Evolutionary conservation across 2,329 filamentous ascomycete species (phyloP), one percentile per base, ranked within the genome.

Genomic region (Sarocladiaceae sp.): DNA sequence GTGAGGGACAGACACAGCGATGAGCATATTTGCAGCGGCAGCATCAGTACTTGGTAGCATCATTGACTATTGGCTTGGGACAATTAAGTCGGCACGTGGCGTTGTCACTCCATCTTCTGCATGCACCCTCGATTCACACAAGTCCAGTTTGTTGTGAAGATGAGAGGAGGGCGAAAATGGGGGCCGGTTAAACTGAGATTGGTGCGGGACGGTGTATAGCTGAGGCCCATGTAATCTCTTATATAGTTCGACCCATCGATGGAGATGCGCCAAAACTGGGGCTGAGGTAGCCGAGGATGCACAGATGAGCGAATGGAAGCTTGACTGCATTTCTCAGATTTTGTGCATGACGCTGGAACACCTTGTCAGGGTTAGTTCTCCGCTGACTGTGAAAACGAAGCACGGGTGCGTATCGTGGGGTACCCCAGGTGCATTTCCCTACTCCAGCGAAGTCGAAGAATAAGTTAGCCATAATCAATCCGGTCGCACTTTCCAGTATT

Each of bases 161-260:
- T 22, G 8, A 22, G 37, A 15, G 17, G 35, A 23, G 12, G 33
- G 12, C 15, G 8, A 7, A 8, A 17, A 36, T n/a, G 33, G 26
- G n/a, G 33, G 15, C 26, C 44, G 25, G 28, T 20, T 33, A 48
- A 31, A 33, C n/a, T 10, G 4, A 22, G 2, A 20, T 29, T 33
- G 25, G 44, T 22, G 28, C 26, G 44, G 44, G 26, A 48, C 26
- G 28, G 26, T 48, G 26, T 48, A 29, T 48, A 48, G 44, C 44
- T 48, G 44, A 33, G 18, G 44, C 44, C 28, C 28, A 8, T 33
- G 13, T 17, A 33, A 48, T 48, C 26, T 48, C 44, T 18, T 46
- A n/a, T 46, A 29, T 29, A 29, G 6, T 29, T 15, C 20, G 40
- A 22, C 40, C 29, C n/a, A n/a, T n/a, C n/a, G n/a, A n/a, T n/a